phyloP scores from a whole-genome alignment of 2,329 filamentous ascomycete species.

The Alternaria sp. region DNA sequence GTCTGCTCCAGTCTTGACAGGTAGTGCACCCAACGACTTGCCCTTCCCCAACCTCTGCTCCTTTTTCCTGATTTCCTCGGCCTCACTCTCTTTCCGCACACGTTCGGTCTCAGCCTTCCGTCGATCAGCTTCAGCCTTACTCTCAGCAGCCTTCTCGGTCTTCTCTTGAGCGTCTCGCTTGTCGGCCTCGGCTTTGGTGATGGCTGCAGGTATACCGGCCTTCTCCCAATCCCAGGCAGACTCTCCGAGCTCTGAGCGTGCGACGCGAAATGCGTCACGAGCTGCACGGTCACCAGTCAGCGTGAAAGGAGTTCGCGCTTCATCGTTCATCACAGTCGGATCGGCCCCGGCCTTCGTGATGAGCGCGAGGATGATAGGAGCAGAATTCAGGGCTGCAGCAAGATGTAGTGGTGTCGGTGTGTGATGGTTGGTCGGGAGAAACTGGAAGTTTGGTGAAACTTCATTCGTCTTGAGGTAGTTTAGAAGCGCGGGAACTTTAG shows the following conservation, averaged over 20 bases:
- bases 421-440: slow-evolving; percentile 76
- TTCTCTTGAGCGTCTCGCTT: slow-evolving; percentile 73
- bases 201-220: slow-evolving; percentile 72
- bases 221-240: slow-evolving; percentile 77
- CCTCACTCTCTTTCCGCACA: slow-evolving; percentile 64
- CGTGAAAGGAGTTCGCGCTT: slow-evolving; percentile 87
- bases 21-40: slow-evolving; percentile 60
- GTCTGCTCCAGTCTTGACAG: slow-evolving; percentile 78
- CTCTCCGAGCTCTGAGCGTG: slow-evolving; percentile 82
- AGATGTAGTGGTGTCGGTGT: slow-evolving; percentile 85
- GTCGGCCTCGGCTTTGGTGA: slow-evolving; percentile 76
- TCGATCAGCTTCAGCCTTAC: slow-evolving; percentile 65
- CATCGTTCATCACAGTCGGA: slow-evolving; percentile 66
- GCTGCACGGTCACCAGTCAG: slow-evolving; percentile 85
- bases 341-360: slow-evolving; percentile 77
- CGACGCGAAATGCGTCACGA: slow-evolving; percentile 89
- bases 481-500: slow-evolving; percentile 85
- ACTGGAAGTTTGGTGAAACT: slow-evolving; percentile 74
- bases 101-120: slow-evolving; percentile 77
- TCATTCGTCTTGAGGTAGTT: slow-evolving; percentile 82
- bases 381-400: slow-evolving; percentile 79
- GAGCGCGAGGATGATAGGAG: slow-evolving; percentile 78
- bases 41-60: slow-evolving; percentile 58
- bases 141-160: slow-evolving; percentile 70
- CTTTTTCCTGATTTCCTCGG: slow-evolving; percentile 57